Conservation (phyloP, 2,329 filamentous ascomycete species). For the Dactylellina drechsleri region DNA sequence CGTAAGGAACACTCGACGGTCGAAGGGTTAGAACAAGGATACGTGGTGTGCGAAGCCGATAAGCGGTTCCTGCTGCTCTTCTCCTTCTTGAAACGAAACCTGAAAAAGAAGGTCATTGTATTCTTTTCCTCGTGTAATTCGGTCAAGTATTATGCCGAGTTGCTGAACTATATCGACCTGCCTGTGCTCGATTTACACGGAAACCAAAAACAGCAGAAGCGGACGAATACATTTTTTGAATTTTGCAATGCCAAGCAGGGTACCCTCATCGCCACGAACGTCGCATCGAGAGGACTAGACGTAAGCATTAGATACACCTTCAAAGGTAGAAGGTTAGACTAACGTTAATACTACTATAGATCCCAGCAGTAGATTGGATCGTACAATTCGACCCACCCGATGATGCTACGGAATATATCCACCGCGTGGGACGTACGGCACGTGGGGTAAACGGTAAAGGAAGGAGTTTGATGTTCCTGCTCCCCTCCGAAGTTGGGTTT, state of each 20-base stretch:
- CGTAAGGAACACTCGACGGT: slow-evolving; percentile 90
- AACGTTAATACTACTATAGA: slow-evolving; percentile 64
- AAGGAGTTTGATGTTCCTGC: slow-evolving; percentile 89
- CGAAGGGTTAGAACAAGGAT: slow-evolving; percentile 93
- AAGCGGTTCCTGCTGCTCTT: slow-evolving; percentile 93
- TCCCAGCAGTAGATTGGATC: slow-evolving; percentile 95
- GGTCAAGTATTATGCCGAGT: slow-evolving; percentile 93
- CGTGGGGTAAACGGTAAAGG: slow-evolving; percentile 68
- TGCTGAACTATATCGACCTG: slow-evolving; percentile 97
- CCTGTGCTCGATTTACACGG: slow-evolving; percentile 87
- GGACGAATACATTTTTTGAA: slow-evolving; percentile 99
- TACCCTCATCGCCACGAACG: slow-evolving; percentile 93
- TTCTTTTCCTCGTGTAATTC: slow-evolving; percentile 94
- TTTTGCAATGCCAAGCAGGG: slow-evolving; percentile 87
- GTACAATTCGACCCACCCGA: slow-evolving; percentile 95
- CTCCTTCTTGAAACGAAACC: slow-evolving; percentile 89
- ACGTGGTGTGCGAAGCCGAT: slow-evolving; percentile 91
- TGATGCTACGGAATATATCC: slow-evolving; percentile 90
- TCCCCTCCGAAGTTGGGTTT: slow-evolving; percentile 92
- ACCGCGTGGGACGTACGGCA: slow-evolving; percentile 94
- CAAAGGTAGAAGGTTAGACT: background rate
- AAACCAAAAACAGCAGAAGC: slow-evolving; percentile 98
- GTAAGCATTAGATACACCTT: slow-evolving; percentile 63
- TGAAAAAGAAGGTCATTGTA: slow-evolving; percentile 91
- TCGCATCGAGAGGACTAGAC: slow-evolving; percentile 92